A percentile compares a stretch with the other conserved stretches of the same genome.
phyloP scores from a whole-genome alignment of 345 rosid species.

The Mallotus nudiflorus region DNA sequence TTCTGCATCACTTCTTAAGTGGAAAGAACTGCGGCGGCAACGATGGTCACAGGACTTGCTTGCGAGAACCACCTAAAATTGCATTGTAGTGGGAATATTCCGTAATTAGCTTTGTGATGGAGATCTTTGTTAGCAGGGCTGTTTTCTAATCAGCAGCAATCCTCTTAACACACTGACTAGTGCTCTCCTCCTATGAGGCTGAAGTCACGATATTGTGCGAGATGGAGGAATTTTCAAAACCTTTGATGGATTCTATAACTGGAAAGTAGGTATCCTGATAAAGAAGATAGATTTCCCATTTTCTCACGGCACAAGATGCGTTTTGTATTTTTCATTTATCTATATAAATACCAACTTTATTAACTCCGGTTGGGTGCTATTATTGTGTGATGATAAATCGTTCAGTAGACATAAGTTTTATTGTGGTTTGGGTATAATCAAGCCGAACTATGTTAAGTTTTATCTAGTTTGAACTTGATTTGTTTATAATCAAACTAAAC shows the following conservation, averaged over 20 bases:
- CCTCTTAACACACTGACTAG: background rate
- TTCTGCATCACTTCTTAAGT: background rate
- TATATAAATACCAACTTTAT: background rate
- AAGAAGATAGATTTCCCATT: background rate
- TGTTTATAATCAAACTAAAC: too few species aligned
- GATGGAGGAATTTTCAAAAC: too few species aligned
- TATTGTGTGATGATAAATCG: background rate
- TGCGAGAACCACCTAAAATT: background rate
- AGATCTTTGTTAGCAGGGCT: background rate
- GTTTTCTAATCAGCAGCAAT: background rate
- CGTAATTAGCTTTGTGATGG: background rate
- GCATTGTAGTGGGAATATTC: too few species aligned
- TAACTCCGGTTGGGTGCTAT: background rate
- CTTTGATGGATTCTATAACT: background rate
- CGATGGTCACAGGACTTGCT: background rate
- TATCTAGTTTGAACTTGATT: too few species aligned
- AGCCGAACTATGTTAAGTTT: too few species aligned
- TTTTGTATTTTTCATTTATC: background rate
- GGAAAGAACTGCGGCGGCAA: background rate
- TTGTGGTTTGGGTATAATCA: too few species aligned
- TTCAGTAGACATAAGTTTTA: background rate
- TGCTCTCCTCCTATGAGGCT: background rate
- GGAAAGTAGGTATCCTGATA: background rate
- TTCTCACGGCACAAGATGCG: background rate
- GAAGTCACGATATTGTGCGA: background rate